phyloP scores from a whole-genome alignment of 106 monocot species.

The Narthecium ossifragum region DNA sequence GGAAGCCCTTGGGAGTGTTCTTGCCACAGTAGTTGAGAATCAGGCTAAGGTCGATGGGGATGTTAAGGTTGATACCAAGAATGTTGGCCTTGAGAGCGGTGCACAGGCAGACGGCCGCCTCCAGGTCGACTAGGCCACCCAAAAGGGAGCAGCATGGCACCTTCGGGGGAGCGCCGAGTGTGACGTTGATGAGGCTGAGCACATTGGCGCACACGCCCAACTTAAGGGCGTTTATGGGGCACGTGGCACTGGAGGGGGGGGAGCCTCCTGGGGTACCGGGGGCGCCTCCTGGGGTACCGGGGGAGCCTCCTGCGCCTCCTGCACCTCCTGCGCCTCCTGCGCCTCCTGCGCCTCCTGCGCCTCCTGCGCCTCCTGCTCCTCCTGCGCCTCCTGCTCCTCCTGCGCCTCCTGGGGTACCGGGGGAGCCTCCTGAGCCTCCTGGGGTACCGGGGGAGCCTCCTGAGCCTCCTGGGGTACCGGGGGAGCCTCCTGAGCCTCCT shows the following conservation, averaged over 20 bases:
- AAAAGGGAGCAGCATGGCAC: slow-evolving; percentile 2
- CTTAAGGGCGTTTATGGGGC: slow-evolving; percentile 2
- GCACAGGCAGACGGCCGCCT: slow-evolving; percentile 41
- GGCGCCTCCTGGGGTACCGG: too few species aligned
- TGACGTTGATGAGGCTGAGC: slow-evolving; percentile 3
- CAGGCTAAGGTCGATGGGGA: slow-evolving; percentile 13
- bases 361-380: too few species aligned
- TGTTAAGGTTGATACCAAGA: slow-evolving; percentile 25
- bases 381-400: too few species aligned
- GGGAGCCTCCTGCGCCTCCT: too few species aligned
- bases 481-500: too few species aligned
- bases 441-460: too few species aligned
- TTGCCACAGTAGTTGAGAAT: slow-evolving; percentile 17
- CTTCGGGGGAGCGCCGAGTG: slow-evolving; percentile 5
- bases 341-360: too few species aligned
- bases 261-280: too few species aligned
- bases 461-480: not conserved
- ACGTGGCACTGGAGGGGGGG: not conserved
- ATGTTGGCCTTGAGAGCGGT: slow-evolving; percentile 33
- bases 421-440: too few species aligned
- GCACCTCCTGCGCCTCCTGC: too few species aligned
- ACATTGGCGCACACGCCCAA: slow-evolving; percentile 3
- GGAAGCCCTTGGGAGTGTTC: slow-evolving; percentile 4
- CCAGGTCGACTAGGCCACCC: slow-evolving; percentile 24
- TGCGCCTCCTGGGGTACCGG: too few species aligned